Percentiles rank a stretch among this genome's conserved stretches.
Evolutionary conservation across 306 rosid species (phyloP).

Genomic region (Quercus parvula): DNA sequence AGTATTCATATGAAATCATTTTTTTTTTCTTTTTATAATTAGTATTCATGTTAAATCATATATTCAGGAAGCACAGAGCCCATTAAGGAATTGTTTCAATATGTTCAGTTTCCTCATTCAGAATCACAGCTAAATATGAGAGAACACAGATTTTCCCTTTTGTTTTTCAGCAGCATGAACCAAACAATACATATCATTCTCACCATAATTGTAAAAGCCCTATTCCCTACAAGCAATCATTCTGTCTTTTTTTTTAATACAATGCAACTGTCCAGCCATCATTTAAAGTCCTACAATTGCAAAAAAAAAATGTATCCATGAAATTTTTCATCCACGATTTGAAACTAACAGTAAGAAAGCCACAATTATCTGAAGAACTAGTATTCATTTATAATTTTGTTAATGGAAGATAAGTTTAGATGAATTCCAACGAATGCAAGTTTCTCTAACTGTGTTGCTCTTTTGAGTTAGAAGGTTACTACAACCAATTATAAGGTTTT

Average conservation of each 20-base stretch:
- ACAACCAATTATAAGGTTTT: neutral
- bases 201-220: neutral
- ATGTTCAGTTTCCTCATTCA: neutral
- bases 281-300: neutral
- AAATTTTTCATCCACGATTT: neutral
- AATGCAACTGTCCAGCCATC: neutral
- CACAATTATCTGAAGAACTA: neutral
- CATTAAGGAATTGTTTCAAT: neutral
- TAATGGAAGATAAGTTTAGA: neutral
- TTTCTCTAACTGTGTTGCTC: neutral
- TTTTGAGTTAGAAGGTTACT: neutral
- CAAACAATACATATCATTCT: neutral
- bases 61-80: neutral
- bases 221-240: neutral
- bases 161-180: slow-evolving; percentile 4
- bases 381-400: neutral
- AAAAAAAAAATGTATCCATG: neutral
- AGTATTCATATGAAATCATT: neutral
- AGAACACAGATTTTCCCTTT: neutral
- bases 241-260: neutral
- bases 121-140: neutral
- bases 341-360: neutral
- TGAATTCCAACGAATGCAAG: neutral
- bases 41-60: neutral
- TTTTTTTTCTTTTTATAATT: neutral